A percentile compares a stretch with the other conserved stretches of the same genome.
Conservation (phyloP, 2,329 filamentous ascomycete species). For the Pseudocercospora ulei region DNA sequence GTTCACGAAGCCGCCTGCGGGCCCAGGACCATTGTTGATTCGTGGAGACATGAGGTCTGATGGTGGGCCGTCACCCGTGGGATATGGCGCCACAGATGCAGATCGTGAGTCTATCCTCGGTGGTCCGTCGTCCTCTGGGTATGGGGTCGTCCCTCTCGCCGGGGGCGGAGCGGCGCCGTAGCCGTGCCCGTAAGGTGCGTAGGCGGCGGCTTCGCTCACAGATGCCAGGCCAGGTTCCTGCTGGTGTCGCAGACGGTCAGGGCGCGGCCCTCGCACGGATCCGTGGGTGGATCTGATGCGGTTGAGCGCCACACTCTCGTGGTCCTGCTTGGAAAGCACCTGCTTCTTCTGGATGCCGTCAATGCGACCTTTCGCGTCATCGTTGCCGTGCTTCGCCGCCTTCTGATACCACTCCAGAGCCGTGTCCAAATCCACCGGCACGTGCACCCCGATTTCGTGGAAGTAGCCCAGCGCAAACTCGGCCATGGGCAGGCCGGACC, state of each 20-base stretch:
- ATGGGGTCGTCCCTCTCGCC: slow-evolving; percentile 27
- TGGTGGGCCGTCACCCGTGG: slow-evolving; percentile 54
- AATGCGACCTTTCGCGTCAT: slow-evolving; percentile 71
- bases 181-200: slow-evolving; percentile 16
- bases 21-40: slow-evolving; percentile 19
- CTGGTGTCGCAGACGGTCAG: slow-evolving; percentile 37
- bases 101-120: slow-evolving; percentile 35
- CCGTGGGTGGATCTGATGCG: slow-evolving; percentile 59
- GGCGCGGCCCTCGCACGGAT: slow-evolving; percentile 43
- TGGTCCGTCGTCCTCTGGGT: slow-evolving; percentile 32
- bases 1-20: slow-evolving; percentile 35
- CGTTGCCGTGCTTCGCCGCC: slow-evolving; percentile 82
- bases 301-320: slow-evolving; percentile 81
- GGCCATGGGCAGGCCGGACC: slow-evolving; percentile 71
- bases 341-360: slow-evolving; percentile 76
- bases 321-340: slow-evolving; percentile 70
- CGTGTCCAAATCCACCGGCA: slow-evolving; percentile 70
- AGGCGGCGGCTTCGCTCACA: slow-evolving; percentile 14
- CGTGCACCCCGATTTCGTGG: slow-evolving; percentile 88
- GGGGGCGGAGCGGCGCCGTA: slow-evolving; percentile 17
- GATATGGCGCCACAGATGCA: slow-evolving; percentile 57
- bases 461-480: slow-evolving; percentile 98
- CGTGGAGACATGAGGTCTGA: slow-evolving; percentile 10
- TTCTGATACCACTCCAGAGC: slow-evolving; percentile 83
- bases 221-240: slow-evolving; percentile 26